These are phyloP conservation scores for Boletus sp. DNA, from an alignment of 768 basidiomycete genomes.

Conservation along the genomic window DNA sequence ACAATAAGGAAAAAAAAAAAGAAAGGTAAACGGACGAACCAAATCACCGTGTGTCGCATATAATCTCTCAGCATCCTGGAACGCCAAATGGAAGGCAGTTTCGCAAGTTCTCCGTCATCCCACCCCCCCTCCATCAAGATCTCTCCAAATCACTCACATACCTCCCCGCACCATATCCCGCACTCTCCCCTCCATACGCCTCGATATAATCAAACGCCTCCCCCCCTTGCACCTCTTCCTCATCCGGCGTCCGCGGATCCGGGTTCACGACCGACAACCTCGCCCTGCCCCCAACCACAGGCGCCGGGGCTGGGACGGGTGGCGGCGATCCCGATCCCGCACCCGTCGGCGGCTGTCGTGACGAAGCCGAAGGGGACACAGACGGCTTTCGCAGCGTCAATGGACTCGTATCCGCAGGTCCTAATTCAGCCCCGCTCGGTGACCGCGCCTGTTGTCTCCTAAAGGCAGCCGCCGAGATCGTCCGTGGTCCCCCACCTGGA, in stretches of 20 bases:
- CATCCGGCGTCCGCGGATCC: constrained; percentile 25
- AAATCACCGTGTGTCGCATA: neutral
- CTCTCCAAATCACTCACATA: constrained; percentile 47
- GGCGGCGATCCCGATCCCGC: constrained; percentile 17
- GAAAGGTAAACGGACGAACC: neutral
- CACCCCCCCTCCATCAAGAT: neutral
- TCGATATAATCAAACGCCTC: constrained; percentile 57
- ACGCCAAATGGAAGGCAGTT: neutral
- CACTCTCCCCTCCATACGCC: constrained; percentile 41
- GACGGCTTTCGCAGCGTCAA: constrained; percentile 47
- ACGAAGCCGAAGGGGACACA: constrained; percentile 31
- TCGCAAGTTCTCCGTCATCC: neutral
- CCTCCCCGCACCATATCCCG: constrained; percentile 41
- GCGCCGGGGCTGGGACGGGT: constrained; percentile 23
- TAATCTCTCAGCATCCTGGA: neutral
- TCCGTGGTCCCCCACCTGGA: constrained; percentile 41
- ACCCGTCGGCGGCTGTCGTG: constrained; percentile 3
- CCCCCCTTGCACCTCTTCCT: constrained; percentile 29
- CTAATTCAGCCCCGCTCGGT: constrained; percentile 18
- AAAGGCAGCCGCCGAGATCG: constrained; percentile 76
- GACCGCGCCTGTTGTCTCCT: constrained; percentile 46
- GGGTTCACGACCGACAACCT: constrained; percentile 29
- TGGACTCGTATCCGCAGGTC: constrained; percentile 45
- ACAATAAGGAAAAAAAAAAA: constrained; percentile 1
- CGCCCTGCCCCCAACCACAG: constrained; percentile 1